Evolutionary conservation across 805 yeast genomes (phyloP).

Genomic region (Teunomyces aglyptinius): DNA sequence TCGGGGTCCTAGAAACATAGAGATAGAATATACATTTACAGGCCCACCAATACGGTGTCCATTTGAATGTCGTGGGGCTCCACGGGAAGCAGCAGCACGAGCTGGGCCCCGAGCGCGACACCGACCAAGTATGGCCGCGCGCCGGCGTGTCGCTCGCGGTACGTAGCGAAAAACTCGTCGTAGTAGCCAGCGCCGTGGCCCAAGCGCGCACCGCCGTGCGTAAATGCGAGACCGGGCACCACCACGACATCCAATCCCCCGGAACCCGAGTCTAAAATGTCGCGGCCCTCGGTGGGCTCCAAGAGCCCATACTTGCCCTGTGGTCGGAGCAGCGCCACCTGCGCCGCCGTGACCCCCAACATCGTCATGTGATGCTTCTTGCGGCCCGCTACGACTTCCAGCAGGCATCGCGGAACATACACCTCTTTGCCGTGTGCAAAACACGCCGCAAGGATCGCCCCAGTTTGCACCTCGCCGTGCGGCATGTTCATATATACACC

Average conservation of each 20-base stretch:
- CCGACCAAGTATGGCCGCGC: slow-evolving; percentile 53
- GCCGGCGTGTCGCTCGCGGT: slow-evolving; percentile 16
- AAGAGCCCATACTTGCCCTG: slow-evolving; percentile 63
- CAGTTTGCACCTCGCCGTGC: slow-evolving; percentile 63
- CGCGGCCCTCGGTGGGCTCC: slow-evolving; percentile 56
- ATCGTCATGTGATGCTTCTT: slow-evolving; percentile 51
- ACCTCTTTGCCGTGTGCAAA: slow-evolving; percentile 51
- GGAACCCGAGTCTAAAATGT: slow-evolving; percentile 33
- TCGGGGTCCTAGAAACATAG: slow-evolving; percentile 50
- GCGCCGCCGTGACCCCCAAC: slow-evolving; percentile 45
- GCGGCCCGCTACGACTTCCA: slow-evolving; percentile 26
- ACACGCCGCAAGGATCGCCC: slow-evolving; percentile 48
- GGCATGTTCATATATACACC: slow-evolving; percentile 82
- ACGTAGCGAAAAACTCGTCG: slow-evolving; percentile 53
- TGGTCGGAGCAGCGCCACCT: slow-evolving; percentile 52
- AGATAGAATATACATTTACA: slow-evolving; percentile 7
- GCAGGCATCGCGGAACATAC: slow-evolving; percentile 55
- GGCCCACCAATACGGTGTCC: slow-evolving; percentile 52
- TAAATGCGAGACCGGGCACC: slow-evolving; percentile 85
- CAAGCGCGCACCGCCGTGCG: slow-evolving; percentile 49
- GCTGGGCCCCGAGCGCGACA: slow-evolving; percentile 62
- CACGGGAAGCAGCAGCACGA: slow-evolving; percentile 50
- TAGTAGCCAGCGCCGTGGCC: slow-evolving; percentile 96
- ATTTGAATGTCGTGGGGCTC: slow-evolving; percentile 65
- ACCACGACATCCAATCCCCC: slow-evolving; percentile 61